Base-by-base conservation (phyloP, 176 grass and related monocot genomes). In the Melocanna baccifera region DNA sequence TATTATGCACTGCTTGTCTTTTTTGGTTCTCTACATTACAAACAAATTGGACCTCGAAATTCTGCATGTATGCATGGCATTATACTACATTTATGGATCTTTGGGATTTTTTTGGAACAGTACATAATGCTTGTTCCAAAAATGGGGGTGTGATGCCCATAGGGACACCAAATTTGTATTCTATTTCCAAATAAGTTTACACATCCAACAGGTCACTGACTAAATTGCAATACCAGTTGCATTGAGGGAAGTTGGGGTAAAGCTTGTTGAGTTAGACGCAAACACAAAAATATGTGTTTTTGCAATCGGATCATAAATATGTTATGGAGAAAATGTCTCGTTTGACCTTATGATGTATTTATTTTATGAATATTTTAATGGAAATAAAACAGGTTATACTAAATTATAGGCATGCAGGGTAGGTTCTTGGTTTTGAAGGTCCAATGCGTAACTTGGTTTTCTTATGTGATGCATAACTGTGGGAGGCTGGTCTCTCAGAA, bases 371-470 rank as follows among this genome's bases (percentile, higher is more conserved):
- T 57, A 6, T 16, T 66, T 48, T 69, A 28, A 78, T 69, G 43
- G 40, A 88, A 42, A 56, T 64, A 56, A 73, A 67, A 57, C 16
- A 26, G 1, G 18, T 32, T 76, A 11, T n/a, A 19, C 37, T 42
- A 77, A 56, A 39, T 16, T 75, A 16, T 85, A 57, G 18, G 19
- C 45, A 41, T 37, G 45, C 66, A 78, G 45, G 32, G 36, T 71
- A 43, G 65, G 9, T 77, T 74, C n/a, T 58, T 41, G 51, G 15
- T 59, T 81, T 83, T 51, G 64, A 61, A 76, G 34, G n/a, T 67
- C 36, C 13, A 50, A 43, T 58, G 11, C 14, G 18, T 78, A 23
- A 18, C 36, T 48, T 73, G 28, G 29, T 62, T 62, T 86, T 78
- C 20, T 32, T 48, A 53, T 64, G 18, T 43, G 55, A 25, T 48